Conservation (phyloP, 345 rosid species). For the Aquilaria yunnanensis region DNA sequence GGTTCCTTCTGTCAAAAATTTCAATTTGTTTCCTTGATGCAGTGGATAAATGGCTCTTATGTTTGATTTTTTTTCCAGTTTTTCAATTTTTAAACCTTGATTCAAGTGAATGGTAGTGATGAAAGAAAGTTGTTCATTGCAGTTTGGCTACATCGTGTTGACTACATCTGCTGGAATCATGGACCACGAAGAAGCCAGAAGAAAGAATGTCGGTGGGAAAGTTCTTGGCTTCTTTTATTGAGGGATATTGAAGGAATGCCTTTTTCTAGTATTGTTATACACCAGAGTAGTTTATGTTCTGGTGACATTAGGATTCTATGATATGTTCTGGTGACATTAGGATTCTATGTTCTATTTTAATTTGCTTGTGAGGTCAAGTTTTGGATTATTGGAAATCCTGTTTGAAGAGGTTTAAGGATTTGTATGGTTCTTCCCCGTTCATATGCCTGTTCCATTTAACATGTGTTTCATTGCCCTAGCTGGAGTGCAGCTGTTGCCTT, state of each 20-base stretch:
- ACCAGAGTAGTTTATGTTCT: neutral
- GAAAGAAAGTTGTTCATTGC: conserved; percentile 12
- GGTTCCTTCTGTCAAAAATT: too few species aligned
- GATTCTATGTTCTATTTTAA: too few species aligned
- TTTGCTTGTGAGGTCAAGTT: too few species aligned
- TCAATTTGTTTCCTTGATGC: neutral
- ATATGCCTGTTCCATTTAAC: too few species aligned
- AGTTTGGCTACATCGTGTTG: conserved; percentile 79
- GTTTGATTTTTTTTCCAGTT: neutral
- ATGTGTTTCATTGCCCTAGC: too few species aligned
- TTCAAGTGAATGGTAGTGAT: neutral
- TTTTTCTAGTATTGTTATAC: neutral
- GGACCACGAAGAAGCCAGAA: conserved; percentile 90
- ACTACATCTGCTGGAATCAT: conserved; percentile 85
- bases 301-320: too few species aligned
- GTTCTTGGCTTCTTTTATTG: conserved; percentile 77
- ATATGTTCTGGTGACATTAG: neutral
- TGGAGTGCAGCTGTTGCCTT: too few species aligned
- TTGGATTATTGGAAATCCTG: too few species aligned
- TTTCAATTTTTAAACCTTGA: neutral
- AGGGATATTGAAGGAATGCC: neutral
- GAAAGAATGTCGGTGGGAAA: conserved; percentile 84
- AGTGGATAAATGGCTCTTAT: too few species aligned
- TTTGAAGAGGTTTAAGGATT: too few species aligned
- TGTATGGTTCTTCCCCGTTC: too few species aligned